Base-by-base conservation (phyloP, 2,329 filamentous ascomycete species). In the Dichotomopilus funicola region DNA sequence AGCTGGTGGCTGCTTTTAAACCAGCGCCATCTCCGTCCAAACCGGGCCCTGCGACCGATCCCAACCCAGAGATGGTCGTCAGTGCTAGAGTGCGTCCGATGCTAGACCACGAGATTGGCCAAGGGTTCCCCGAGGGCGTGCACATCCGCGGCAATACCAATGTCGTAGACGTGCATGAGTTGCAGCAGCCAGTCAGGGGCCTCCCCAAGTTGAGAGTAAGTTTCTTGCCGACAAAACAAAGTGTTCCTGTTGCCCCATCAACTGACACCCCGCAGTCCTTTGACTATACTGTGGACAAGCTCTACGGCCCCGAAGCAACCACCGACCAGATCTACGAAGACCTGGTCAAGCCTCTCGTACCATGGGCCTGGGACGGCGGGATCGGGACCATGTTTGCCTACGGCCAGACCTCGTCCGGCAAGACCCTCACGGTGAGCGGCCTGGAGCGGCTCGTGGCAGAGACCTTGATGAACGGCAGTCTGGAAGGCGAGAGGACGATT, bases 341-440 rank as follows among this genome's bases (percentile, higher is more conserved):
- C 6, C 61, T 74, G 1, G 69, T 77, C 5, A 61, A 68, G 36
- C 68, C 71, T 9, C 67, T 78, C 9, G 68, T 78, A 10, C 70
- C 74, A 0, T 77, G 71, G 68, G 73, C 72, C 0, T 76, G 73
- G 73, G 61, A 67, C 27, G 77, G 77, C 10, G 74, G 75, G 13
- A 69, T 78, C 27, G 71, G 71, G 12, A 78, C 76, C n/a, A 63
- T 79, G 38, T 76, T 78, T 46, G 73, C 73, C 37, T 77, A 77
- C 44, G 75, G 75, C 8, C 75, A 78, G 59, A 78, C 76, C 0
- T 74, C 75, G 6, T 77, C 75, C 1, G 76, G 76, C 10, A 77
- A 78, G 63, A 78, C 74, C 0, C 72, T 67, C 56, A 77, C 74
- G 0, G 67, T 78, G 52, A 73, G 67, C 53, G 65, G 66, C 2